Base-by-base conservation (phyloP, 106 monocot species). In the Posidonia australis region DNA sequence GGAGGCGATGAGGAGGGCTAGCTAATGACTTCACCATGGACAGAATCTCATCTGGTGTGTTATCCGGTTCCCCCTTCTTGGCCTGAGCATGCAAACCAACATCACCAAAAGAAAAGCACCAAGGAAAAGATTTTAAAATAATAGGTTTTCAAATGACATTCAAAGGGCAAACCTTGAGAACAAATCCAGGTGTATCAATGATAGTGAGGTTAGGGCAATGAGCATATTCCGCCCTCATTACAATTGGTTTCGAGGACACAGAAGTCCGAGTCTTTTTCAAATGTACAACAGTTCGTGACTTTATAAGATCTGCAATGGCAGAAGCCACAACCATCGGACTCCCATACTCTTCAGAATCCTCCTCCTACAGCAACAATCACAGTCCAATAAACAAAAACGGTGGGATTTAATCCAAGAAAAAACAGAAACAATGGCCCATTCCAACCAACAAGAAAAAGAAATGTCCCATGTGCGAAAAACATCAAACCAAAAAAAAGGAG, bases 101-200 rank as follows among this genome's bases (percentile, higher is more conserved):
- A 30, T 66, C 32, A 19, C 30, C 21, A 53, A 66, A 52, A 51
- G 52, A 44, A 68, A 9, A 28, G 28, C 21, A 27, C 22, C 19
- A 54, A 20, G 19, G 10, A 10, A 54, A 22, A 24, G 10, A 54
- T 21, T n/a, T 54, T 20, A 22, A 51, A 54, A 9, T 54, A 54
- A 49, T 13, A 4, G 13, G 12, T 28, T 28, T 60, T 32, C 32
- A 16, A 60, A 24, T 25, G 13, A 32, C 29, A 17, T 60, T 1
- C 31, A 9, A 13, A 36, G 28, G 12, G 45, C 42, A 32, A 16
- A 98, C 90, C 98, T 99, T 92, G 58, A 92, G 88, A 58, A 99
- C 85, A 74, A 99, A 99, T 71, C 98, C 98, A 30, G 98, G 91
- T 7, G 98, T 92, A 66, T 99, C 91, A n/a, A 99, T 99, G 44